Percentiles rank a stretch among this genome's conserved stretches.
Conservation (phyloP, 495 filamentous ascomycete genomes). For the Aspergillus biplanus region DNA sequence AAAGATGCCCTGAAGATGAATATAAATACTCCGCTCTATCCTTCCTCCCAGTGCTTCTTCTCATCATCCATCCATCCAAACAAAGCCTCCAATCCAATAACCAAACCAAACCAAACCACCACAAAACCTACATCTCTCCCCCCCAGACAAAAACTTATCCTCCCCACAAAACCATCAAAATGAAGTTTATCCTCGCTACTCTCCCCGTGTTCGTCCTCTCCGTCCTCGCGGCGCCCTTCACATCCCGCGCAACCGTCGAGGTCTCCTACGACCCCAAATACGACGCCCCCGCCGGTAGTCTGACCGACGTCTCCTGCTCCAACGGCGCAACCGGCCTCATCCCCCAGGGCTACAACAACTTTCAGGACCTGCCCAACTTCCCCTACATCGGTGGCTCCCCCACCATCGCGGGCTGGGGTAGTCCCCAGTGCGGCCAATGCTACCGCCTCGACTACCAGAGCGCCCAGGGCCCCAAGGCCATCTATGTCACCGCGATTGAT, state of each 20-base stretch:
- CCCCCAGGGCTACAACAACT: slow-evolving; percentile 63
- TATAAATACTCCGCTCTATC: slow-evolving; percentile 13
- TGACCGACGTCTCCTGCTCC: slow-evolving; percentile 64
- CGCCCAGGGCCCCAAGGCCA: slow-evolving; percentile 44
- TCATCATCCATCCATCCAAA: neutral
- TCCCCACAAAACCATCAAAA: slow-evolving; percentile 3
- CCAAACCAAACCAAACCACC: neutral
- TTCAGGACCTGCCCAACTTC: slow-evolving; percentile 59
- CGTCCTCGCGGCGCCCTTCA: slow-evolving; percentile 11
- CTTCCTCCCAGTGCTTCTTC: neutral
- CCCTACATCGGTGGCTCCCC: slow-evolving; percentile 65
- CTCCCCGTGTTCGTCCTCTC: slow-evolving; percentile 14
- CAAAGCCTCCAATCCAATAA: neutral
- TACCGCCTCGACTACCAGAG: slow-evolving; percentile 59
- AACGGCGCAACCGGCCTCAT: slow-evolving; percentile 63
- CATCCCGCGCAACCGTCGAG: slow-evolving; percentile 12
- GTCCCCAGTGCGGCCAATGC: slow-evolving; percentile 68
- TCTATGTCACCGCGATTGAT: slow-evolving; percentile 73
- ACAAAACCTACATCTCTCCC: neutral
- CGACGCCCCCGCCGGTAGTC: slow-evolving; percentile 45
- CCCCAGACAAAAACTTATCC: neutral
- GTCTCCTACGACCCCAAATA: slow-evolving; percentile 45
- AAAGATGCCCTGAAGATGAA: neutral
- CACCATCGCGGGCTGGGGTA: slow-evolving; percentile 63
- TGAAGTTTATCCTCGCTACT: slow-evolving; percentile 20